These are phyloP conservation scores for Boletus reticuloceps DNA, from an alignment of 768 basidiomycete genomes.

Conservation along the genomic window DNA sequence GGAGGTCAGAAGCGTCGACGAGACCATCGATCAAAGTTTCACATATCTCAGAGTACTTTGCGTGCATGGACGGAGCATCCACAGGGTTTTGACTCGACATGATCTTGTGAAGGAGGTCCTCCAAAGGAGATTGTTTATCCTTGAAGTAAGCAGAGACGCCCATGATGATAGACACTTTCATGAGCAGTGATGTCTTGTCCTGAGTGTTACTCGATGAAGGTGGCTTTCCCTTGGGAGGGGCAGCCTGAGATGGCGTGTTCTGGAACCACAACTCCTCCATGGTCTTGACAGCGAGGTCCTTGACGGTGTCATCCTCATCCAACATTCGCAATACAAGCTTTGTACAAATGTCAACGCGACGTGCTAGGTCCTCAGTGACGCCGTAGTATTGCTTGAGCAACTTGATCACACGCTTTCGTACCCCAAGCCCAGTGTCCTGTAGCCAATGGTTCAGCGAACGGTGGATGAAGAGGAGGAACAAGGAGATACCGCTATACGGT, in stretches of 20 bases:
- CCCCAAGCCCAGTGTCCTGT: slow-evolving; percentile 91
- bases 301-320: slow-evolving; percentile 94
- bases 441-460: background rate
- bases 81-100: slow-evolving; percentile 67
- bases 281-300: slow-evolving; percentile 87
- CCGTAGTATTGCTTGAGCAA: slow-evolving; percentile 80
- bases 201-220: slow-evolving; percentile 31
- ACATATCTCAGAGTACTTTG: slow-evolving; percentile 77
- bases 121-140: slow-evolving; percentile 80
- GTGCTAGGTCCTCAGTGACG: slow-evolving; percentile 54
- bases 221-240: slow-evolving; percentile 39
- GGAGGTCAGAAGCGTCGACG: slow-evolving; percentile 80
- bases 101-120: slow-evolving; percentile 82
- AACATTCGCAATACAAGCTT: slow-evolving; percentile 79
- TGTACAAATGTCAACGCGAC: slow-evolving; percentile 76
- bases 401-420: slow-evolving; percentile 95
- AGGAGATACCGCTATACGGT: slow-evolving; percentile 78
- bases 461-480: background rate
- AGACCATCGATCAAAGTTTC: slow-evolving; percentile 84
- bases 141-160: slow-evolving; percentile 78
- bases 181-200: slow-evolving; percentile 55
- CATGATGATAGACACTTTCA: slow-evolving; percentile 82
- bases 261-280: slow-evolving; percentile 92
- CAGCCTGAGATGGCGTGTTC: slow-evolving; percentile 27
- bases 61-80: slow-evolving; percentile 52